Conservation (phyloP, 106 monocot species). For the Platanthera zijinensis region DNA sequence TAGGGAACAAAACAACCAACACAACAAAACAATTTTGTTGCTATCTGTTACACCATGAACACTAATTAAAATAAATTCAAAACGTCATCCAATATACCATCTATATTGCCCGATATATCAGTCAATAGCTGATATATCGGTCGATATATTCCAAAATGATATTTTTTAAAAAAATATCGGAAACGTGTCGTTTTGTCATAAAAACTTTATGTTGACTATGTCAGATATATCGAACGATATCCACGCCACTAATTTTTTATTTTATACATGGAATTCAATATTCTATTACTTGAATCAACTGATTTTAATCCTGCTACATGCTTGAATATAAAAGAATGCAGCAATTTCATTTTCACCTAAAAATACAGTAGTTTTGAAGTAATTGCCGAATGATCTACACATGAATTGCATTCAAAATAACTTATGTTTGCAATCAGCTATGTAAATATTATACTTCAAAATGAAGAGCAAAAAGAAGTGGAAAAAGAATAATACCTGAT, state of each 20-base stretch:
- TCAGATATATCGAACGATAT: too few relatives aligned
- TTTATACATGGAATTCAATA: background rate
- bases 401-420: background rate
- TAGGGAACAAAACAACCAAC: too few relatives aligned
- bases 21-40: too few relatives aligned
- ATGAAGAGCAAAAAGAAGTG: background rate
- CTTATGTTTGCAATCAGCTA: background rate
- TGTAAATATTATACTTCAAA: background rate
- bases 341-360: background rate
- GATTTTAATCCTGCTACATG: background rate
- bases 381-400: background rate
- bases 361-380: background rate
- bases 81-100: too few relatives aligned
- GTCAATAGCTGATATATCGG: too few relatives aligned
- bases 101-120: too few relatives aligned
- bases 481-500: slow-evolving; percentile 42
- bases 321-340: background rate
- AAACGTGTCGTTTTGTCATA: too few relatives aligned
- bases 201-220: too few relatives aligned
- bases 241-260: background rate
- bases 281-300: background rate
- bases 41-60: too few relatives aligned
- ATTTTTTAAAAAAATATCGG: too few relatives aligned
- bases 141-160: too few relatives aligned
- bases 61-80: too few relatives aligned